Percentiles rank a stretch among this genome's conserved stretches.
phyloP scores from a whole-genome alignment of 1,284 basidiomycete genomes.

The Tremellales sp. region DNA sequence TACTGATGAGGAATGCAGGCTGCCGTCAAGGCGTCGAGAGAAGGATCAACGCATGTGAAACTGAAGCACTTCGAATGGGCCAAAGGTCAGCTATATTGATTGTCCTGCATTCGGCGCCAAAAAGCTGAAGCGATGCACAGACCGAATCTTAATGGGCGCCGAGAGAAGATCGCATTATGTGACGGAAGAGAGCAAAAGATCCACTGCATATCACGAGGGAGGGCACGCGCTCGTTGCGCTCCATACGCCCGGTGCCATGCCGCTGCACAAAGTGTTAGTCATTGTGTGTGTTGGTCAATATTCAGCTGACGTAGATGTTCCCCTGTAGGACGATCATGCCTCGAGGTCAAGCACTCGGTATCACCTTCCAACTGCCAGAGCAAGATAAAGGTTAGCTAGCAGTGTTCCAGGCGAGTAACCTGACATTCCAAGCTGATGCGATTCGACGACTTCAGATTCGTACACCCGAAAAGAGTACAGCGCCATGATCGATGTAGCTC shows the following conservation, averaged over 20 bases:
- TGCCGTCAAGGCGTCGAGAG: constrained; percentile 85
- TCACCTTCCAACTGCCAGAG: constrained; percentile 82
- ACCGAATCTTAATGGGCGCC: constrained; percentile 91
- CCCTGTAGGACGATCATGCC: constrained; percentile 70
- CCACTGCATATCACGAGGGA: constrained; percentile 94
- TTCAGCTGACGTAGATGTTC: constrained; percentile 3
- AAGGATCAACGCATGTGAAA: constrained; percentile 66
- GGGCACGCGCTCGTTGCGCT: constrained; percentile 88
- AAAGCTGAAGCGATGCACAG: constrained; percentile 50
- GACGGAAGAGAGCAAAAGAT: constrained; percentile 73
- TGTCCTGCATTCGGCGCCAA: not conserved
- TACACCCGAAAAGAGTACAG: constrained; percentile 44
- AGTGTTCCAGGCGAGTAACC: not conserved
- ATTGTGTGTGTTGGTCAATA: not conserved
- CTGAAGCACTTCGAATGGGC: constrained; percentile 91
- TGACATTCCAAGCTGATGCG: not conserved
- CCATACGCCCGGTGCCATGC: constrained; percentile 88
- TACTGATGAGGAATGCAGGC: constrained; percentile 59
- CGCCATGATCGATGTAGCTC: constrained; percentile 73
- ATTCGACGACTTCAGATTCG: constrained; percentile 33
- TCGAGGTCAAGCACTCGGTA: constrained; percentile 83
- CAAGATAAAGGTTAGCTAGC: constrained; percentile 56
- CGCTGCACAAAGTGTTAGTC: constrained; percentile 76
- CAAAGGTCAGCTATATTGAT: constrained; percentile 55
- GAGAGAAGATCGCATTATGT: constrained; percentile 85